phyloP scores from a whole-genome alignment of 164 flowering plant genomes.

The Cinnamomum chago region DNA sequence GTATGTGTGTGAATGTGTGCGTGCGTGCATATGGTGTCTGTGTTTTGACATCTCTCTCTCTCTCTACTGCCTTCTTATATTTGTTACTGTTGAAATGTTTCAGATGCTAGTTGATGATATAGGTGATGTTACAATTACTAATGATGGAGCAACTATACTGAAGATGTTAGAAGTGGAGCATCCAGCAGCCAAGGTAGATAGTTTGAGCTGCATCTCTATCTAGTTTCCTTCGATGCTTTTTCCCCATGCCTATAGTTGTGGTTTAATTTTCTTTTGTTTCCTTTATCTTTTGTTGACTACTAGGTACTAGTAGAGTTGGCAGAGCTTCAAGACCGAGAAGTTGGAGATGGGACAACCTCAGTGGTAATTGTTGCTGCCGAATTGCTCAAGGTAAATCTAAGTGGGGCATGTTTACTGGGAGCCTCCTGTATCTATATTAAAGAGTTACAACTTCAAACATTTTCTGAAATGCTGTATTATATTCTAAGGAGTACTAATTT shows the following conservation, averaged over 20 bases:
- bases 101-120: constrained; percentile 99
- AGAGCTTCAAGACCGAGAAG: constrained; percentile 98
- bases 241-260: too few species aligned
- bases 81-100: constrained; percentile 4
- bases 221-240: too few species aligned
- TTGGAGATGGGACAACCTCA: constrained; percentile 99
- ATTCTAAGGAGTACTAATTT: not conserved
- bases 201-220: not conserved
- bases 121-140: constrained; percentile 97
- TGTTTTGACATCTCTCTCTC: too few species aligned
- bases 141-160: constrained; percentile 98
- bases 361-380: constrained; percentile 98
- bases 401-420: not conserved
- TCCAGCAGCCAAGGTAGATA: constrained; percentile 95
- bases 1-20: too few species aligned
- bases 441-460: not conserved
- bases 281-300: not conserved
- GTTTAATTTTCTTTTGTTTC: not conserved
- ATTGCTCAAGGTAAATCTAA: constrained; percentile 70
- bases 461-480: not conserved
- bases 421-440: not conserved
- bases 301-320: constrained; percentile 99
- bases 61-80: not conserved
- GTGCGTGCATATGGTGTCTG: too few species aligned
- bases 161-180: constrained; percentile 99